Conservation (phyloP, 1,284 basidiomycete species). For the Trichosporon sp. region DNA sequence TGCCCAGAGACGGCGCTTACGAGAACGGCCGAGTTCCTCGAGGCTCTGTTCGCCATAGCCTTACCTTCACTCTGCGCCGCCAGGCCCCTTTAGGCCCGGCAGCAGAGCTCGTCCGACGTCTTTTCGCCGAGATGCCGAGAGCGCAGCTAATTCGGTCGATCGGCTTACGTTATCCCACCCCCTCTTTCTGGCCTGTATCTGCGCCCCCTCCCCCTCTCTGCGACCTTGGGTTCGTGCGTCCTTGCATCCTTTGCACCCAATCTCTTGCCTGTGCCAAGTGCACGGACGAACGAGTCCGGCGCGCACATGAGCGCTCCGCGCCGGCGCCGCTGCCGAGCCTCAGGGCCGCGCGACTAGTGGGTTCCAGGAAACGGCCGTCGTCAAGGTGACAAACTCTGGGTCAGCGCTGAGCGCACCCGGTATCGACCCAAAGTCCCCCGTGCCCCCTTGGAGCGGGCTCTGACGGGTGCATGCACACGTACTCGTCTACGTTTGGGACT, state of each 20-base stretch:
- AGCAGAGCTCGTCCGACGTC: neutral
- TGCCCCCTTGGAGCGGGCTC: neutral
- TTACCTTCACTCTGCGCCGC: neutral
- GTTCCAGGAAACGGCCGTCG: neutral
- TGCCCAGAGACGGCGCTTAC: neutral
- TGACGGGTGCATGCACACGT: neutral
- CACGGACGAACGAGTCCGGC: neutral
- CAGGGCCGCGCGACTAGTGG: neutral
- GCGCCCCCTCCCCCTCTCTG: neutral
- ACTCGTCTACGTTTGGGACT: neutral
- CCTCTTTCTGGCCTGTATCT: too few relatives aligned
- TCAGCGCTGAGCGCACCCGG: too few relatives aligned
- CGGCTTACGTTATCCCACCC: neutral
- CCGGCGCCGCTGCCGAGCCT: neutral
- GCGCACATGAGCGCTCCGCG: neutral
- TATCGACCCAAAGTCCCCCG: neutral
- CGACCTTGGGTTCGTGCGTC: neutral
- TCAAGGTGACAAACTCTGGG: neutral
- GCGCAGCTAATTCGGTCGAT: neutral
- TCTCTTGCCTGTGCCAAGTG: neutral
- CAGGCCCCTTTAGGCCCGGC: neutral
- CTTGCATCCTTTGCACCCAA: neutral
- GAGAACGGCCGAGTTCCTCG: neutral
- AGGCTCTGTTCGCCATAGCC: neutral
- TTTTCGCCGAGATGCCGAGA: conserved; percentile 1